Evolutionary conservation across 1,139 yeast genomes (phyloP).

Genomic region (Eremothecium sinecaudum): DNA sequence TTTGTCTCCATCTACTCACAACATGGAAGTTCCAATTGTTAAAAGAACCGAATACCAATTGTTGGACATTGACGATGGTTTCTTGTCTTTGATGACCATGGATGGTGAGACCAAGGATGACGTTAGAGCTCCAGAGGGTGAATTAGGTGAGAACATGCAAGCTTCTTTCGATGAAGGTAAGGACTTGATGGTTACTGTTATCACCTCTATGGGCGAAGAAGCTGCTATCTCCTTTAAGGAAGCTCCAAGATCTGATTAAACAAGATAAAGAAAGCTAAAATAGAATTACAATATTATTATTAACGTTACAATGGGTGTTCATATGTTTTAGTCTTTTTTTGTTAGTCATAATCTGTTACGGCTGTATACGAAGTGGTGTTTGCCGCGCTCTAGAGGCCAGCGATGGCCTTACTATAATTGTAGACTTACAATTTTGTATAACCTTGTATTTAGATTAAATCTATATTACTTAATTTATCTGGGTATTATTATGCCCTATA

Average conservation of each 20-base stretch:
- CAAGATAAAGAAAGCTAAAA: neutral
- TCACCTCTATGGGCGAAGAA: slow-evolving; percentile 98
- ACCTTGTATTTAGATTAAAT: too few species aligned
- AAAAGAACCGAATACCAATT: slow-evolving; percentile 91
- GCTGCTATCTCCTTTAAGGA: slow-evolving; percentile 97
- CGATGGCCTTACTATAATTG: too few species aligned
- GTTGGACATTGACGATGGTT: slow-evolving; percentile 97
- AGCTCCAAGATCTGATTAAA: slow-evolving; percentile 66
- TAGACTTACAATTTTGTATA: too few species aligned
- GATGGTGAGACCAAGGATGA: slow-evolving; percentile 99
- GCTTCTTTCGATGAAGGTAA: slow-evolving; percentile 94
- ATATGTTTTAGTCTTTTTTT: too few species aligned
- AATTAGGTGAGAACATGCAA: slow-evolving; percentile 87
- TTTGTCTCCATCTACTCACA: slow-evolving; percentile 99
- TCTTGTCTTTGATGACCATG: slow-evolving; percentile 89
- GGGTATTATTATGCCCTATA: too few species aligned
- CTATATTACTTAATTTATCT: too few species aligned
- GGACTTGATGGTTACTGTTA: slow-evolving; percentile 91
- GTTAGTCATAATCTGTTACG: too few species aligned
- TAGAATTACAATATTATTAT: too few species aligned
- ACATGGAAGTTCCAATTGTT: slow-evolving; percentile 99
- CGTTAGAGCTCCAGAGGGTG: slow-evolving; percentile 97
- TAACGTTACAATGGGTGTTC: too few species aligned
- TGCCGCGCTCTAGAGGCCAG: too few species aligned
- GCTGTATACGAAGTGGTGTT: too few species aligned